phyloP scores from a whole-genome alignment of 306 rosid species.

The Hippophae tibetana region DNA sequence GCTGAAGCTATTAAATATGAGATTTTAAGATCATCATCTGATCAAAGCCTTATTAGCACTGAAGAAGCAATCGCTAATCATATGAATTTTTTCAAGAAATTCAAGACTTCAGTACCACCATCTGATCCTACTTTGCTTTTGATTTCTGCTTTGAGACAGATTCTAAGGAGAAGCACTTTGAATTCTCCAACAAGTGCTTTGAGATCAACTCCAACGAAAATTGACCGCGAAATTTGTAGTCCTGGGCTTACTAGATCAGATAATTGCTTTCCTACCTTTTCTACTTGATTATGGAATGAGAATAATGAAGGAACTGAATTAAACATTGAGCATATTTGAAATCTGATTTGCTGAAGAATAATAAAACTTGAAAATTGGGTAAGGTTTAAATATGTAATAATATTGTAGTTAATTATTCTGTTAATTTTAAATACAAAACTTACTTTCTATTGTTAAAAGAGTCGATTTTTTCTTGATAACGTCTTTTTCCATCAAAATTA shows the following conservation, averaged over 20 bases:
- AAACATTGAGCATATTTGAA: not conserved
- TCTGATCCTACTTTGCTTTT: constrained; percentile 33
- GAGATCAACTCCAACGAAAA: constrained; percentile 51
- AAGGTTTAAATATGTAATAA: too few relatives aligned
- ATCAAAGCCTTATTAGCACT: constrained; percentile 37
- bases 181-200: constrained; percentile 38
- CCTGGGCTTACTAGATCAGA: constrained; percentile 50
- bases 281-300: constrained; percentile 7
- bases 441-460: too few relatives aligned
- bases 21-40: constrained; percentile 21
- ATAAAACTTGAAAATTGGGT: too few relatives aligned
- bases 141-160: constrained; percentile 53
- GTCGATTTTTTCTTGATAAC: too few relatives aligned
- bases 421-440: too few relatives aligned
- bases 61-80: constrained; percentile 62
- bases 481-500: too few relatives aligned
- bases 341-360: too few relatives aligned
- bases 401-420: too few relatives aligned
- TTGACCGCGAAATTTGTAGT: constrained; percentile 20
- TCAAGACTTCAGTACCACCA: constrained; percentile 42
- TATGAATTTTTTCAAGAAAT: constrained; percentile 36
- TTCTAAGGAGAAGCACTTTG: constrained; percentile 39
- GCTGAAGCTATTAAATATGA: constrained; percentile 67
- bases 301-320: constrained; percentile 7
- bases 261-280: constrained; percentile 59